Conservation (phyloP, 1,139 yeast genomes). For the Hyphopichia pseudoburtonii region DNA sequence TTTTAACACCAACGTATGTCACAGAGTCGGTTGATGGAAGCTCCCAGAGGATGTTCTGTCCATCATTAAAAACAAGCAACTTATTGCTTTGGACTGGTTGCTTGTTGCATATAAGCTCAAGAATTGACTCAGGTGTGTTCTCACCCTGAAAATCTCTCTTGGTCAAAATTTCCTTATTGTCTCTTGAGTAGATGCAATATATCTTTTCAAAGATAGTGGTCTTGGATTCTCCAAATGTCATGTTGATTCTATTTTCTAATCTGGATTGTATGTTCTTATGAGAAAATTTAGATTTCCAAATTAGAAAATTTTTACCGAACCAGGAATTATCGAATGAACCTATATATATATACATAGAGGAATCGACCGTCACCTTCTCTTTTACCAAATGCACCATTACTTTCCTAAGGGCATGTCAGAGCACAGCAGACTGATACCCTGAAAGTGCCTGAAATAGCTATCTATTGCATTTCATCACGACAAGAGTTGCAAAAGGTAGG, state of each 20-base stretch:
- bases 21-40: background rate
- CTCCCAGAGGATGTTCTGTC: background rate
- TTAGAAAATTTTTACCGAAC: too few relatives aligned
- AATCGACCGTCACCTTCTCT: too few relatives aligned
- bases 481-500: too few relatives aligned
- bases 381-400: too few relatives aligned
- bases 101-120: background rate
- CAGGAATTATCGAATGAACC: too few relatives aligned
- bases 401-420: too few relatives aligned
- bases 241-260: constrained; percentile 4
- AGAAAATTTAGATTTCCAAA: too few relatives aligned
- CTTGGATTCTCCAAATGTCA: constrained; percentile 12
- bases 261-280: too few relatives aligned
- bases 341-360: too few relatives aligned
- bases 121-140: background rate
- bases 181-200: constrained; percentile 31
- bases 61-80: background rate
- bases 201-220: constrained; percentile 34
- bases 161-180: constrained; percentile 6
- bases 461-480: too few relatives aligned
- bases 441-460: too few relatives aligned
- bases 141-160: background rate
- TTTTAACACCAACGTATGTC: constrained; percentile 27
- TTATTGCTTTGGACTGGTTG: background rate
- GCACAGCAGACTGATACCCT: too few relatives aligned